Base-by-base conservation (phyloP, 805 yeast species). In the Candida sanyiensis region DNA sequence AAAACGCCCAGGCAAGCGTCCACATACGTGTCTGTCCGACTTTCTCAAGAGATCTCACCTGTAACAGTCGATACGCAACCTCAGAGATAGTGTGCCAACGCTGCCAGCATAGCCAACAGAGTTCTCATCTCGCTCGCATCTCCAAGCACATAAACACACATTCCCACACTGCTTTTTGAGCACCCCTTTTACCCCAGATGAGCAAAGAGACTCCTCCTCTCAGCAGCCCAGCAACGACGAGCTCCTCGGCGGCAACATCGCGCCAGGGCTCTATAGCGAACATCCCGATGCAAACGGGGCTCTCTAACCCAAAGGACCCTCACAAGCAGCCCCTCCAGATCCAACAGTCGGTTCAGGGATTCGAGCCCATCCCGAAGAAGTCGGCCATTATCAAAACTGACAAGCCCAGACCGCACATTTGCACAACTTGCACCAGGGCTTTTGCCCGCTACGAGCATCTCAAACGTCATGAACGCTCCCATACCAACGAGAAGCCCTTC, bases 381-480 rank as follows among this genome's bases (percentile, higher is more conserved):
- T 80, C 94, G 5, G 80, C 85, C 32, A 71, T 79, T 42, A 82
- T 85, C 56, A 85, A 86, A 59, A 86, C 96, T 0, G 94, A 87
- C 54, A 88, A 88, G 57, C 97, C 97, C 11, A 70, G 97, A 42
- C 97, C 97, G 1, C 95, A 86, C 56, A 72, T 85, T 9, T 93
- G 98, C 59, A 62, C 82, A 3, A 82, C 86, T 5, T 93, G 98
- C 58, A 86, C 97, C 1, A 71, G 98, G 44, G 95, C 95, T 3
- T 93, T 93, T 72, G 98, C 97, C 2, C 73, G 98, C 39, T 70
- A 86, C 35, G 98, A 90, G 61, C 98, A 90, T 62, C 70, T 93
- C 54, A 88, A 85, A 60, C 78, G 98, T 42, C 98, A 90, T 57
- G 94, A 88, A 52, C 68, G 97, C 28, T 81, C 94, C 0, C 98